Evolutionary conservation across 495 filamentous ascomycete species (phyloP).

Genomic region (Talaromyces borbonicus): DNA sequence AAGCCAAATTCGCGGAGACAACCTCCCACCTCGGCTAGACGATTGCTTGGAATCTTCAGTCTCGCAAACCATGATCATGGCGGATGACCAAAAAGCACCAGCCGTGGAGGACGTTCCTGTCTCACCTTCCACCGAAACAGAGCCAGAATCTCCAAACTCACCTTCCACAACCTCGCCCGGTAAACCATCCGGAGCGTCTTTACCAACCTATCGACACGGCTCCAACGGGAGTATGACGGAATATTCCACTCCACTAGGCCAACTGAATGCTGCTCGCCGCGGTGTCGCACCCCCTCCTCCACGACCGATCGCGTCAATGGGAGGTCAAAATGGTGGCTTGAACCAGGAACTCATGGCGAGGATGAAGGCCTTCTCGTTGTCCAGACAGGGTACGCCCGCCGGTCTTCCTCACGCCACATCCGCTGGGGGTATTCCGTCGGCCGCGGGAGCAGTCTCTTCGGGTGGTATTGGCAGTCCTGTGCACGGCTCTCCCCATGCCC

Average conservation of each 20-base stretch:
- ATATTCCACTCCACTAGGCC: slow-evolving; percentile 72
- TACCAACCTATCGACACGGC: slow-evolving; percentile 13
- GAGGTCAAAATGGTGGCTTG: slow-evolving; percentile 45
- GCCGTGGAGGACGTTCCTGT: slow-evolving; percentile 6
- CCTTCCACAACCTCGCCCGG: slow-evolving; percentile 35
- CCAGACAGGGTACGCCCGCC: slow-evolving; percentile 46
- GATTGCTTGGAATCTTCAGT: not conserved
- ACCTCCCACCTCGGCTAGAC: not conserved
- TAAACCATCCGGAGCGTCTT: too few species aligned
- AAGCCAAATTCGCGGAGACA: not conserved
- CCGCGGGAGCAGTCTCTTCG: slow-evolving; percentile 10
- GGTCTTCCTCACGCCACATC: slow-evolving; percentile 22
- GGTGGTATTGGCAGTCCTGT: slow-evolving; percentile 8
- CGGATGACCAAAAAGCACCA: slow-evolving; percentile 1
- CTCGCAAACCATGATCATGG: not conserved
- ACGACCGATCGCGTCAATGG: slow-evolving; percentile 42
- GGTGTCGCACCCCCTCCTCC: slow-evolving; percentile 32
- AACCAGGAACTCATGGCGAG: slow-evolving; percentile 76
- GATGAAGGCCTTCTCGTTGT: slow-evolving; percentile 67
- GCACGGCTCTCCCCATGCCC: slow-evolving; percentile 10
- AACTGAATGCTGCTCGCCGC: slow-evolving; percentile 68
- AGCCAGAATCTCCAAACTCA: slow-evolving; percentile 1
- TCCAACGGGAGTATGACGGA: slow-evolving; percentile 42
- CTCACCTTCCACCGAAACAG: slow-evolving; percentile 4
- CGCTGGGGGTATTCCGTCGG: slow-evolving; percentile 26